These are phyloP conservation scores for Moniliophthora roreri DNA, from an alignment of 1,284 basidiomycete genomes.

Conservation along the genomic window DNA sequence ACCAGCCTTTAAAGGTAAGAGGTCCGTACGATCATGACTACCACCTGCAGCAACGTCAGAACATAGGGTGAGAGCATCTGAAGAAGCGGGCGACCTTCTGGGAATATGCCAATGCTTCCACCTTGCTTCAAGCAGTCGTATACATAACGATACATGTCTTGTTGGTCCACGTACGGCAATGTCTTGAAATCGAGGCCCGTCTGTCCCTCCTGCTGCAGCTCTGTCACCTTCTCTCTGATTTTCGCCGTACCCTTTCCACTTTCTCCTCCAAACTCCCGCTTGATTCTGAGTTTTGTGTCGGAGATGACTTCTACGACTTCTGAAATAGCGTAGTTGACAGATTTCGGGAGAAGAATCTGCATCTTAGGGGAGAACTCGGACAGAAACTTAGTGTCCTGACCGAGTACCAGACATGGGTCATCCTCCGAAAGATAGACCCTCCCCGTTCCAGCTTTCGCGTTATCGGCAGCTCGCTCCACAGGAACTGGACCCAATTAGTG, in stretches of 20 bases:
- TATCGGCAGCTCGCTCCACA: slow-evolving; percentile 90
- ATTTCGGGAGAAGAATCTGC: slow-evolving; percentile 90
- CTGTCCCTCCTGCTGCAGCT: slow-evolving; percentile 51
- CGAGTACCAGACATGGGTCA: slow-evolving; percentile 81
- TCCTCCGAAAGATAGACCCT: slow-evolving; percentile 69
- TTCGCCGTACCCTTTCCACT: slow-evolving; percentile 74
- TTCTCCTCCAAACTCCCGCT: slow-evolving; percentile 87
- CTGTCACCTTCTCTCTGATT: slow-evolving; percentile 66
- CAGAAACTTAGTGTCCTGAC: slow-evolving; percentile 80
- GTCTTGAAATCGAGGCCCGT: slow-evolving; percentile 75
- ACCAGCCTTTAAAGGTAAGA: slow-evolving; percentile 93
- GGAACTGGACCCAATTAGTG: slow-evolving; percentile 62
- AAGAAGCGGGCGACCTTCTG: slow-evolving; percentile 70
- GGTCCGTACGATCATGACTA: slow-evolving; percentile 94
- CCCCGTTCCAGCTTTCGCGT: slow-evolving; percentile 80
- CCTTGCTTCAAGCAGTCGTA: slow-evolving; percentile 87
- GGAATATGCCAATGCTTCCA: slow-evolving; percentile 94
- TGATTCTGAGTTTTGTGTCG: slow-evolving; percentile 83
- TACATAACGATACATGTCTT: slow-evolving; percentile 93
- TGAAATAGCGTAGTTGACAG: slow-evolving; percentile 74
- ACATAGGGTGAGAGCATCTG: slow-evolving; percentile 3
- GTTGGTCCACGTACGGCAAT: slow-evolving; percentile 88
- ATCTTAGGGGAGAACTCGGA: slow-evolving; percentile 78
- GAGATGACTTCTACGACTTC: slow-evolving; percentile 90
- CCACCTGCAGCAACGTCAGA: slow-evolving; percentile 58